Percentiles rank a stretch among this genome's conserved stretches.
Conservation (phyloP, 1,284 basidiomycete genomes). For the Ustilago esculenta region DNA sequence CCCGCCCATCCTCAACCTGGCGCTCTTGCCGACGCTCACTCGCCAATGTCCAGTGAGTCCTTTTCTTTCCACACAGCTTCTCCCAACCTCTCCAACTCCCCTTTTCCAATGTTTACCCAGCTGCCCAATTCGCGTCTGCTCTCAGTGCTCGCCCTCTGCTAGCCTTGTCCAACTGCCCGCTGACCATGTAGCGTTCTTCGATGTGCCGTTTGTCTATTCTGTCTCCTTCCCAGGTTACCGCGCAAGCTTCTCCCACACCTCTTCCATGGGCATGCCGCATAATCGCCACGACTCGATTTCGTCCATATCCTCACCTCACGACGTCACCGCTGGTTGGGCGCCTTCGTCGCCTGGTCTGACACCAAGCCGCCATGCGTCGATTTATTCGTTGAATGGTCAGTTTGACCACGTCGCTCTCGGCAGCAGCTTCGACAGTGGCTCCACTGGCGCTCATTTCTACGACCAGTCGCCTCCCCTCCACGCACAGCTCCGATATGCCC, state of each 20-base stretch:
- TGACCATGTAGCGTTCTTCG: too few species aligned
- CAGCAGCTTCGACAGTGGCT: slow-evolving; percentile 42
- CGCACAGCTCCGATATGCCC: slow-evolving; percentile 44
- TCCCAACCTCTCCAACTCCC: too few species aligned
- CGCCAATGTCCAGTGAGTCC: slow-evolving; percentile 44
- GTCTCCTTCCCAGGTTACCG: slow-evolving; percentile 26
- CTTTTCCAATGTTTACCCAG: too few species aligned
- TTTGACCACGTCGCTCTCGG: slow-evolving; percentile 48
- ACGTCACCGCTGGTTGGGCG: slow-evolving; percentile 43
- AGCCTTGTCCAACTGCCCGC: too few species aligned
- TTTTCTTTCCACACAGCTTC: neutral
- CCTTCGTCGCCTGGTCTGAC: slow-evolving; percentile 45
- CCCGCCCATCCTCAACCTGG: slow-evolving; percentile 29
- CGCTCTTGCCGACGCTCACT: slow-evolving; percentile 32
- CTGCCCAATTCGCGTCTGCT: too few species aligned
- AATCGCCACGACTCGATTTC: slow-evolving; percentile 46
- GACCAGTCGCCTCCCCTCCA: slow-evolving; percentile 48
- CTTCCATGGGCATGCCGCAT: slow-evolving; percentile 38
- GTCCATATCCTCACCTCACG: slow-evolving; percentile 48
- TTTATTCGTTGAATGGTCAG: slow-evolving; percentile 49
- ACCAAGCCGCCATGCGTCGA: slow-evolving; percentile 45
- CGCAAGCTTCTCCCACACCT: slow-evolving; percentile 43
- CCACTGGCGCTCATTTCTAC: slow-evolving; percentile 45
- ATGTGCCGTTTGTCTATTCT: neutral
- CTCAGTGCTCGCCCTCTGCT: neutral